phyloP scores from a whole-genome alignment of 2,329 filamentous ascomycete species.

The Arthrobotrys conoides region DNA sequence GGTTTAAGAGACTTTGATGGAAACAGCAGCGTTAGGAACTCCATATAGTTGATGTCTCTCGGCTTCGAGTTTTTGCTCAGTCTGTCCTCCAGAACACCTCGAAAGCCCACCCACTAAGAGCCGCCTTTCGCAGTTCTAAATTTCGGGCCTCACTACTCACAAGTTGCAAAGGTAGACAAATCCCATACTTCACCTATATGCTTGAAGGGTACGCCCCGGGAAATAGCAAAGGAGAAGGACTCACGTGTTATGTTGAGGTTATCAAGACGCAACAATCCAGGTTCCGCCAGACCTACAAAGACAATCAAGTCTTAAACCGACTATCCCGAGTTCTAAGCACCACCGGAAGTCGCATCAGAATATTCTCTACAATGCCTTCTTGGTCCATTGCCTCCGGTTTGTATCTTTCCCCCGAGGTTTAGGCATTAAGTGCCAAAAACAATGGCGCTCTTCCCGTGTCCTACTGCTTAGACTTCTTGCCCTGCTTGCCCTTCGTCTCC shows the following conservation, averaged over 20 bases:
- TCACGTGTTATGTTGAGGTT: constrained; percentile 6
- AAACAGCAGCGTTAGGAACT: not conserved
- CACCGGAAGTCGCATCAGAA: constrained; percentile 8
- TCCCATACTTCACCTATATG: constrained; percentile 21
- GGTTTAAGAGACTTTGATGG: not conserved
- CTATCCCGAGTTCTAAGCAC: constrained; percentile 14
- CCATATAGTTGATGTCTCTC: constrained; percentile 1
- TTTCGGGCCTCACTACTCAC: constrained; percentile 1
- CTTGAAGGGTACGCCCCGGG: constrained; percentile 18
- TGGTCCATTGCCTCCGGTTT: constrained; percentile 19
- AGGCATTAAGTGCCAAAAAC: not conserved
- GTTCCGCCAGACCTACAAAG: constrained; percentile 13
- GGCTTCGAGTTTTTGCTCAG: not conserved
- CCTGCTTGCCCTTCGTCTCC: not conserved
- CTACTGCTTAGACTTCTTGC: not conserved
- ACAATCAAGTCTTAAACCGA: constrained; percentile 2
- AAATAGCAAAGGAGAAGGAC: constrained; percentile 11
- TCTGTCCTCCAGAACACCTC: not conserved
- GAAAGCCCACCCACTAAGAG: constrained; percentile 21
- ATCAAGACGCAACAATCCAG: constrained; percentile 1
- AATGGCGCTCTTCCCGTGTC: constrained; percentile 1
- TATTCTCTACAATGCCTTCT: constrained; percentile 25
- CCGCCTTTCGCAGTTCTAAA: not conserved
- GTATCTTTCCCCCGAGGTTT: not conserved
- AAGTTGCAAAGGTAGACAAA: not conserved